These are phyloP conservation scores for Psidium guajava DNA, from an alignment of 345 rosid genomes.

Conservation along the genomic window DNA sequence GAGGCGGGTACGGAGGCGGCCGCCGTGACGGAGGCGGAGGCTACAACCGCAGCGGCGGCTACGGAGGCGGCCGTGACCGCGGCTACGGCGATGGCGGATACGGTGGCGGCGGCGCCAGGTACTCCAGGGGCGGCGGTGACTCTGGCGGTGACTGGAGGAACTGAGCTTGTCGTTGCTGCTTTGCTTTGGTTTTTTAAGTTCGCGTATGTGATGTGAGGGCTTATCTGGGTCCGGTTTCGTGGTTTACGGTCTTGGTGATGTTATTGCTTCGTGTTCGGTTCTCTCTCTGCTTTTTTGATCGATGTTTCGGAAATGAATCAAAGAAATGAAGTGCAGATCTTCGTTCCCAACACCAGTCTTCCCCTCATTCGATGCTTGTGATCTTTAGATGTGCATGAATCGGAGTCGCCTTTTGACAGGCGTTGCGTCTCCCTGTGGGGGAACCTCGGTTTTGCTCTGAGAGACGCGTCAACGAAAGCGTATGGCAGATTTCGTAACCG, in stretches of 20 bases:
- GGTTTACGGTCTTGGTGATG: background rate
- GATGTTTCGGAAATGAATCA: background rate
- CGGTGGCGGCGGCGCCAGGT: background rate
- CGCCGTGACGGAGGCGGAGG: constrained; percentile 29
- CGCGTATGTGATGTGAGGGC: background rate
- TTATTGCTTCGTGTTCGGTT: background rate
- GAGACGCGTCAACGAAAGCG: background rate
- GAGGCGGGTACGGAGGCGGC: constrained; percentile 33
- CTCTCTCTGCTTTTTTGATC: background rate
- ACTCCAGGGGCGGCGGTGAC: constrained; percentile 26
- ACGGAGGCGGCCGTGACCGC: constrained; percentile 25
- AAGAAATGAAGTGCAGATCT: background rate
- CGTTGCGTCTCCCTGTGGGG: background rate
- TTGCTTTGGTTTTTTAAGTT: background rate
- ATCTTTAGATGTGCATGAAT: background rate
- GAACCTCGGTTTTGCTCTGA: background rate
- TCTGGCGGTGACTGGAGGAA: constrained; percentile 24
- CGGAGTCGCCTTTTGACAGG: background rate
- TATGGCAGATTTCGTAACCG: background rate
- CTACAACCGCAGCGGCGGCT: constrained; percentile 25
- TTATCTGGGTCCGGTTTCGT: background rate
- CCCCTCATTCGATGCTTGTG: background rate
- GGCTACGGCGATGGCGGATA: constrained; percentile 1
- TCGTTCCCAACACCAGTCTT: background rate
- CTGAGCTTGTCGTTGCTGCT: background rate